phyloP scores from a whole-genome alignment of 257 asterid species.

The Asclepias syriaca region DNA sequence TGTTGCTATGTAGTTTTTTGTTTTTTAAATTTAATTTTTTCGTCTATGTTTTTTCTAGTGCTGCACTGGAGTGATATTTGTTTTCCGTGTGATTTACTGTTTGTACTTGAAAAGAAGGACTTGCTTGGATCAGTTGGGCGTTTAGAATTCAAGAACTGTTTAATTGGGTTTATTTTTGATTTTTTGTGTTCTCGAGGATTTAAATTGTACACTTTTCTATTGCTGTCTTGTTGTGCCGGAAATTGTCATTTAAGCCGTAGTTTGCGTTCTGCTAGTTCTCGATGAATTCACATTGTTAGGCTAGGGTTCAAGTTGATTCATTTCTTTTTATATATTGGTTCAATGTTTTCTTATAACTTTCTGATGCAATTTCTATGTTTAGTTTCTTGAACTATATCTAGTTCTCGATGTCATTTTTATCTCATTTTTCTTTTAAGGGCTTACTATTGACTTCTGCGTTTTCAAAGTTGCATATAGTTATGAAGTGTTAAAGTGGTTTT shows the following conservation, averaged over 20 bases:
- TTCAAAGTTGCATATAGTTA: not conserved
- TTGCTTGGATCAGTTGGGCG: not conserved
- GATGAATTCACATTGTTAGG: not conserved
- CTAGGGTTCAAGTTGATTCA: not conserved
- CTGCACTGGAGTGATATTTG: not conserved
- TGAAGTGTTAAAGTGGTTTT: not conserved
- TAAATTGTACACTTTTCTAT: not conserved
- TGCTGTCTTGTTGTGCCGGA: not conserved
- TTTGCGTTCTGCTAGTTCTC: not conserved
- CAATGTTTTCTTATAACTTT: not conserved
- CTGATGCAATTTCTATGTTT: not conserved
- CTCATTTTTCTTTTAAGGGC: not conserved
- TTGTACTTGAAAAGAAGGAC: not conserved
- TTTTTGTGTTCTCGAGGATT: not conserved
- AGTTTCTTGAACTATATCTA: not conserved
- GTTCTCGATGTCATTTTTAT: not conserved
- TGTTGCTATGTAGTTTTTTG: not conserved
- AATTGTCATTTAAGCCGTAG: not conserved
- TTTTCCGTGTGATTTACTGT: not conserved
- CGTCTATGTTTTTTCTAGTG: not conserved
- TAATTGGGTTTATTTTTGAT: not conserved
- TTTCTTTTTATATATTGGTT: not conserved
- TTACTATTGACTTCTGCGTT: not conserved
- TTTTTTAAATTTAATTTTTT: not conserved
- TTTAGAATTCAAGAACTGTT: not conserved